Base-by-base conservation (phyloP, 2,329 filamentous ascomycete genomes). In the Aspergillus awamori region DNA sequence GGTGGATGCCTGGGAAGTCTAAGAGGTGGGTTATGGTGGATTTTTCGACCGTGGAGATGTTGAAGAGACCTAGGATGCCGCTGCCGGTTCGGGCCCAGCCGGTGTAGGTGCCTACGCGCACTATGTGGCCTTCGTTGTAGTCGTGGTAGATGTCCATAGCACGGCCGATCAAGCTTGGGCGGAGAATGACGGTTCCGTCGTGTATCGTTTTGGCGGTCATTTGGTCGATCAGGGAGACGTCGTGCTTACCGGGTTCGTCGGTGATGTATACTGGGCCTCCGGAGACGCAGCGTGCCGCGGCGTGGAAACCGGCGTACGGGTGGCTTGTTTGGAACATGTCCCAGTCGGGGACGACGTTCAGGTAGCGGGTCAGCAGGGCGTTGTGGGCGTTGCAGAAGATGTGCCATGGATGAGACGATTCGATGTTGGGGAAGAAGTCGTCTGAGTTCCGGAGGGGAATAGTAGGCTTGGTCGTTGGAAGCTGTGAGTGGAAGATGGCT, bases 201-300 rank as follows among this genome's bases (percentile, higher is more conserved):
- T 86, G 81, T 0, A 87, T 82, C 0, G 91, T 95, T 10, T 83
- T 80, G 0, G 90, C 93, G 0, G 90, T 93, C 84, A 98, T 93
- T 73, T 96, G 89, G 28, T 83, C 77, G 62, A 99, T 90, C 15
- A 99, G 77, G 5, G 83, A 77, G 30, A 93, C 70, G 70, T 97
- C 84, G 74, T 98, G 92, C 62, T 91, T 79, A 0, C 92, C 93
- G 0, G 94, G 94, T 0, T 87, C 85, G 75, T 99, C 95, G 0
- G 94, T 98, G 73, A 99, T 93, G 70, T 96, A 97, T 43, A 99
- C 89, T 0, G 94, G 95, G 0, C 95, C 95, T 8, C 95, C 95
- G 52, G 89, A 93, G 8, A 99, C 82, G 74, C 92, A 96, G 51
- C 95, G 86, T 2, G 93, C 93, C 1, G 95, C 94, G 4, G 92